These are phyloP conservation scores for Fonsecaea monophora DNA, from an alignment of 2,329 filamentous ascomycete species.

Conservation along the genomic window DNA sequence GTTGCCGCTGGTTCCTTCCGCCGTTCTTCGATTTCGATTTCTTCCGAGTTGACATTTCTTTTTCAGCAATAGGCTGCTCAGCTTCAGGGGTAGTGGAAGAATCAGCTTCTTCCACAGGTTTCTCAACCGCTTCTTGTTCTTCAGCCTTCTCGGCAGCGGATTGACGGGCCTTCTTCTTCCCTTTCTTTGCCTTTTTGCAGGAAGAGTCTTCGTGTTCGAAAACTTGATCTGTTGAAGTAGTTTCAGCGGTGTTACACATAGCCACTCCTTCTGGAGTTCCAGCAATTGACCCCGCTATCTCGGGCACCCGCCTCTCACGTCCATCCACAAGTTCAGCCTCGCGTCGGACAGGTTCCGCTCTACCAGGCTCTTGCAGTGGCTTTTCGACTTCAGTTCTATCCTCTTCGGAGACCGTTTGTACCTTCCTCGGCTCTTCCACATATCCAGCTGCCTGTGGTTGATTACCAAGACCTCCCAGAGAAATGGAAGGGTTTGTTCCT, in stretches of 20 bases:
- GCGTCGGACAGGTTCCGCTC: not conserved
- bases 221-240: not conserved
- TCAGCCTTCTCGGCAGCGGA: conserved; percentile 2
- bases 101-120: not conserved
- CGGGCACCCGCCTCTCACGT: not conserved
- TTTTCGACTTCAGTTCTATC: not conserved
- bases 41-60: not conserved
- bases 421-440: not conserved
- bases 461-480: not conserved
- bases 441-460: not conserved
- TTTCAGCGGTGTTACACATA: not conserved
- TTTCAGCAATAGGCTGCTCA: not conserved
- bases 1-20: conserved; percentile 11
- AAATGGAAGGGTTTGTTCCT: not conserved
- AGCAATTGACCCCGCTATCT: not conserved
- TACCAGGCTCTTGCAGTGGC: not conserved
- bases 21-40: conserved; percentile 43
- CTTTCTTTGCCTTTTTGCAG: conserved; percentile 42
- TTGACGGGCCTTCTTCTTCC: conserved; percentile 30
- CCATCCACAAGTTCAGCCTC: not conserved
- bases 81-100: not conserved
- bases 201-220: not conserved
- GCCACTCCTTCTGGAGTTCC: not conserved
- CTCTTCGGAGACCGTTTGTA: not conserved
- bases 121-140: conserved; percentile 1